Evolutionary conservation across 331 rosid genomes (phyloP).

Genomic region (Pyracantha coccinea): DNA sequence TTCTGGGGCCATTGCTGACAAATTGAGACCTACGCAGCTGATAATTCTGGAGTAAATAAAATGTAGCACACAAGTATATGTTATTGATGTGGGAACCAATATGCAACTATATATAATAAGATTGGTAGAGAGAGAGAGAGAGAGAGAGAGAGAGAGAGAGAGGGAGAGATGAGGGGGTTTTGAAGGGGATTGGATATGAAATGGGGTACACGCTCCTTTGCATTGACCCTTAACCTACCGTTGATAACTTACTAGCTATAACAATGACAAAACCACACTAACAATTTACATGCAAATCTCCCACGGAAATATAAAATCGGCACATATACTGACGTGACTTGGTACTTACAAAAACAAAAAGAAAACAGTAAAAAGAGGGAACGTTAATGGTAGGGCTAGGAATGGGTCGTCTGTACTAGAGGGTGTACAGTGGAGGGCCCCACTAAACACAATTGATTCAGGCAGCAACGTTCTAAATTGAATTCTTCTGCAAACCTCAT

Average conservation of each 20-base stretch:
- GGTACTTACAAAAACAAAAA: too few relatives aligned
- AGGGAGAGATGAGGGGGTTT: neutral
- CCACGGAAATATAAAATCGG: neutral
- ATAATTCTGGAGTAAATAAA: neutral
- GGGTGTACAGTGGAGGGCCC: neutral
- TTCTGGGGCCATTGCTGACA: conserved; percentile 23
- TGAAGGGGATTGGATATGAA: conserved; percentile 16
- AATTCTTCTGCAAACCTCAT: neutral
- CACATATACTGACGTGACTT: too few relatives aligned
- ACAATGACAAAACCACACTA: neutral
- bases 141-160: neutral
- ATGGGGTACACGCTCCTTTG: conserved; percentile 24
- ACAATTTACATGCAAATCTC: neutral
- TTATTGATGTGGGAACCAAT: neutral
- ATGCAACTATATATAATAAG: neutral
- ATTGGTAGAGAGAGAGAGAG: too few relatives aligned
- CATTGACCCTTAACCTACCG: conserved; percentile 48
- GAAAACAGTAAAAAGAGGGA: neutral
- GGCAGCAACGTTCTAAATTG: conserved; percentile 15
- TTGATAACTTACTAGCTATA: too few relatives aligned
- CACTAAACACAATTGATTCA: neutral
- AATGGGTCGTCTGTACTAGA: conserved; percentile 15
- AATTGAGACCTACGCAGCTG: neutral
- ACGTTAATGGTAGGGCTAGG: conserved; percentile 1
- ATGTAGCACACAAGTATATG: neutral